Conservation (phyloP, 2,329 filamentous ascomycete genomes). For the Aspergillus sojae region DNA sequence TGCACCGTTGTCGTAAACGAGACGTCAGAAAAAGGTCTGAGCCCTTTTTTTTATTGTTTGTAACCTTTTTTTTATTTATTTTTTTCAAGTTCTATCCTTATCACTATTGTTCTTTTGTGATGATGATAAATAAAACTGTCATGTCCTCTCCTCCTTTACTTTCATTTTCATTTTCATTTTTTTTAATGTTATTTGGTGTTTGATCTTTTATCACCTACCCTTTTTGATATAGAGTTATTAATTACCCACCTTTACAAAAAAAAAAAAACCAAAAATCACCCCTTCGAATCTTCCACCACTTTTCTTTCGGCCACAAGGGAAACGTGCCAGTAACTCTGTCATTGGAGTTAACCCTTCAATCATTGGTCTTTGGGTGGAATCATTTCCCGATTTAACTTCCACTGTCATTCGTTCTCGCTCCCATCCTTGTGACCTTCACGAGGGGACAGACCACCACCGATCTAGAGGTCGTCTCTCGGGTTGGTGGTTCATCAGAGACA, state of each 20-base stretch:
- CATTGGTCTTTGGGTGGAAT: not conserved
- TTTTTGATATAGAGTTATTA: constrained; percentile 8
- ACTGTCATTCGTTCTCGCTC: not conserved
- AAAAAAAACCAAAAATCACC: not conserved
- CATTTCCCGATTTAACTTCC: not conserved
- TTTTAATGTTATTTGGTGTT: not conserved
- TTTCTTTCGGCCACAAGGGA: not conserved
- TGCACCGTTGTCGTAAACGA: constrained; percentile 9
- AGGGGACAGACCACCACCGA: not conserved
- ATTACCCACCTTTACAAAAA: constrained; percentile 4
- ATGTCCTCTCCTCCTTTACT: not conserved
- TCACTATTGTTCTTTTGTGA: not conserved
- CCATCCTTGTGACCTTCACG: constrained; percentile 6
- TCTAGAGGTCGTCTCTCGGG: not conserved
- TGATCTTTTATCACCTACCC: not conserved
- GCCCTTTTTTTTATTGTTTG: not conserved
- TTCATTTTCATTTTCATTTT: not conserved
- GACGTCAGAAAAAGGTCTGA: constrained; percentile 9
- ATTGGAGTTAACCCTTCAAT: not conserved
- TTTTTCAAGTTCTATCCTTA: constrained; percentile 7
- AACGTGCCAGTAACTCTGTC: not conserved
- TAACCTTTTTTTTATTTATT: not conserved
- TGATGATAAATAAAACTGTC: not conserved
- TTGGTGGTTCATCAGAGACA: constrained; percentile 1
- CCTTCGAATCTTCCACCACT: not conserved